Conservation (phyloP, 176 grass and related monocot genomes). For the Stipa capillata region DNA sequence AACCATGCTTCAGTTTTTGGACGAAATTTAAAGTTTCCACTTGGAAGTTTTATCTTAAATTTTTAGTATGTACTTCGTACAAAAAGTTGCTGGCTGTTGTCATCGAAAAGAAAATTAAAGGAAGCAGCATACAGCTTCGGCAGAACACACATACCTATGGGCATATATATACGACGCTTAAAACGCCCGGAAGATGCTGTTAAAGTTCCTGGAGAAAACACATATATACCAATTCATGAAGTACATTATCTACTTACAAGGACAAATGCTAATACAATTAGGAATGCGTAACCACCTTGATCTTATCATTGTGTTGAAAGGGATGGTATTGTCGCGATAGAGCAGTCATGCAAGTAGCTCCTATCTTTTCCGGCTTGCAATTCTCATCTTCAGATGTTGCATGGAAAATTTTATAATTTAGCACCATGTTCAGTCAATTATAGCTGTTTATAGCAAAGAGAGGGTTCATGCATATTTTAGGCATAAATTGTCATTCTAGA, state of each 20-base stretch:
- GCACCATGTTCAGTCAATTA: not conserved
- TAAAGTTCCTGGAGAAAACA: not conserved
- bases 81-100: not conserved
- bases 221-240: not conserved
- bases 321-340: not conserved
- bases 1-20: too few species aligned
- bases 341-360: not conserved
- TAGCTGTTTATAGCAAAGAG: not conserved
- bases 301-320: constrained; percentile 30
- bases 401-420: not conserved
- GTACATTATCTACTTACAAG: not conserved
- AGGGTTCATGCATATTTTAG: not conserved
- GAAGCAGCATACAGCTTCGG: not conserved
- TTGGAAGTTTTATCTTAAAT: too few species aligned
- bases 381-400: not conserved
- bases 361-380: constrained; percentile 19
- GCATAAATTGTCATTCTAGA: not conserved
- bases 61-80: too few species aligned
- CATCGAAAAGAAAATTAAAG: not conserved
- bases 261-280: not conserved
- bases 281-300: constrained; percentile 1
- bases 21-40: too few species aligned
- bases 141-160: not conserved
- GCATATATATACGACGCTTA: not conserved
- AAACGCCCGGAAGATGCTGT: not conserved